phyloP scores from a whole-genome alignment of 805 yeast species.

The Diddensiella transvaalensis region DNA sequence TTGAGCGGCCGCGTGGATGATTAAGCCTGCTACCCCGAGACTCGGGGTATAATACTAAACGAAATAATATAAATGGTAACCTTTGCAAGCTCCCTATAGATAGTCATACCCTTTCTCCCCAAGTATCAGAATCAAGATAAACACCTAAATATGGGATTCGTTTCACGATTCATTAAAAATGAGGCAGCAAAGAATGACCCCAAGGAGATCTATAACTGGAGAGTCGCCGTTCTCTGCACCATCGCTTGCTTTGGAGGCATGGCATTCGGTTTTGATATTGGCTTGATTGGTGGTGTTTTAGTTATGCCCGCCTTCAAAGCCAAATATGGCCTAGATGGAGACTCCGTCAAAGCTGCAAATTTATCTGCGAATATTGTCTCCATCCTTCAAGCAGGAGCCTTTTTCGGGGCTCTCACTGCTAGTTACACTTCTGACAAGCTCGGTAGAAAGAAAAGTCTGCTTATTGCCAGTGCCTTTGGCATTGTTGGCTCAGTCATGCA shows the following conservation, averaged over 20 bases:
- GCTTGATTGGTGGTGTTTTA: conserved; percentile 70
- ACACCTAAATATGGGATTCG: conserved; percentile 8
- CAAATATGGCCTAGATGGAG: conserved; percentile 46
- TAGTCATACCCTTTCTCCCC: no score
- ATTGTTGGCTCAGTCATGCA: conserved; percentile 28
- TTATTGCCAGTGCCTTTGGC: conserved; percentile 50
- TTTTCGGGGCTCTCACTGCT: conserved; percentile 50
- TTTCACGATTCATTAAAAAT: conserved; percentile 7
- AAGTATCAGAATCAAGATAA: not conserved
- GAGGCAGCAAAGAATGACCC: conserved; percentile 7
- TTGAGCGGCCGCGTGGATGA: no score
- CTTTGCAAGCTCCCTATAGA: no score
- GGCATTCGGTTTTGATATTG: conserved; percentile 53
- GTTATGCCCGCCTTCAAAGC: conserved; percentile 68
- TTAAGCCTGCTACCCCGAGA: no score
- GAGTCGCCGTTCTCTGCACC: conserved; percentile 6
- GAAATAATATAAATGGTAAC: no score
- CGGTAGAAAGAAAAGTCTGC: conserved; percentile 68
- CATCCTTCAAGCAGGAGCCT: conserved; percentile 77
- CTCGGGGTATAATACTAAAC: no score
- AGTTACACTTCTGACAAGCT: conserved; percentile 62
- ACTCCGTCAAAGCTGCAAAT: conserved; percentile 34
- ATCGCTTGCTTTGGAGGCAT: conserved; percentile 9
- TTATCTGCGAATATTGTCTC: conserved; percentile 76
- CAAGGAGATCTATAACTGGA: conserved; percentile 8